Percentiles rank a stretch among this genome's conserved stretches.
Evolutionary conservation across 106 monocot species (phyloP).

Genomic region (Cymbidium sinense): DNA sequence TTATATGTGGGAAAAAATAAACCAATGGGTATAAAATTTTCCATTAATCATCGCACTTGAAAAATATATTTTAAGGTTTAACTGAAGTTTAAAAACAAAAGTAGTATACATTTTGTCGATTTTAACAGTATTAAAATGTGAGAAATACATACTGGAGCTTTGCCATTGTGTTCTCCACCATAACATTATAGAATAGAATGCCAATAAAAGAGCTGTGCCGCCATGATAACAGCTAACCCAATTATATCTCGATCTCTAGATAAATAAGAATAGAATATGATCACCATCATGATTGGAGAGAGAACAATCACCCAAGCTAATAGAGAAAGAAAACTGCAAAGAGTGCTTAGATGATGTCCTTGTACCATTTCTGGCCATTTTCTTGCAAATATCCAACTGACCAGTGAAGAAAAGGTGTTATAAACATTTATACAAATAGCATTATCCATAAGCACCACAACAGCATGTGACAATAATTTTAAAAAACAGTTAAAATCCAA

Average conservation of each 20-base stretch:
- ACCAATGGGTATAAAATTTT: neutral
- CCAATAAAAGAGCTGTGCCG: slow-evolving; percentile 80
- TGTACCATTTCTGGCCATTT: slow-evolving; percentile 91
- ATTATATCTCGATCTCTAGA: slow-evolving; percentile 63
- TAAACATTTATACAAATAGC: neutral
- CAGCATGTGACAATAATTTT: neutral
- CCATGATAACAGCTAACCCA: slow-evolving; percentile 90
- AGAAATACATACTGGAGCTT: slow-evolving; percentile 84
- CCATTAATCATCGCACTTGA: neutral
- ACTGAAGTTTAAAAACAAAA: neutral
- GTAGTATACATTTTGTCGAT: neutral
- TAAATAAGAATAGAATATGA: slow-evolving; percentile 59
- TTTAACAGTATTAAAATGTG: neutral
- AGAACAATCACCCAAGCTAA: slow-evolving; percentile 66
- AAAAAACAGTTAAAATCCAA: neutral
- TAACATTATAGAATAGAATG: slow-evolving; percentile 98
- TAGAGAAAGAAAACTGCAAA: slow-evolving; percentile 57
- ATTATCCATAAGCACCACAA: neutral
- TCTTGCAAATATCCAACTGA: slow-evolving; percentile 98
- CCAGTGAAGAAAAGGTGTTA: slow-evolving; percentile 4
- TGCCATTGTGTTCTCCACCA: slow-evolving; percentile 99
- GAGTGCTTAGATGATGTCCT: slow-evolving; percentile 53
- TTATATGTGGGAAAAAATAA: neutral
- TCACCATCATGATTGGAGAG: slow-evolving; percentile 59
- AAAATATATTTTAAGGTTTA: neutral